Conservation (phyloP, 805 yeast genomes). For the Tanozyma kutaoensis region DNA sequence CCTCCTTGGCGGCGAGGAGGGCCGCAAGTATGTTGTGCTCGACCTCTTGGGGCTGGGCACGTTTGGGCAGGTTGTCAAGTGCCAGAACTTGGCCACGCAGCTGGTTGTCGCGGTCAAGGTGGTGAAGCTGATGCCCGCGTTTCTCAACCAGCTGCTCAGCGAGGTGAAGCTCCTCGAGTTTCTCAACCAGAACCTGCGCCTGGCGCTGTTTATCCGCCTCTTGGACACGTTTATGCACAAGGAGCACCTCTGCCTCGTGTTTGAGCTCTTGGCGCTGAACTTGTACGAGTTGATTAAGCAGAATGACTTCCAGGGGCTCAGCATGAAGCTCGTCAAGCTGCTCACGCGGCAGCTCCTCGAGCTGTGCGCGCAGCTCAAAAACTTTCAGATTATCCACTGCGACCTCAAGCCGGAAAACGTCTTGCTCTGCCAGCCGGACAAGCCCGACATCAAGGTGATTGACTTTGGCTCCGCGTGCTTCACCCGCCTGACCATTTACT, state of each 20-base stretch:
- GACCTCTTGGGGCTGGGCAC: conserved; percentile 95
- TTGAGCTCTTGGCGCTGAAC: conserved; percentile 80
- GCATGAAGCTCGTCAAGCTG: conserved; percentile 62
- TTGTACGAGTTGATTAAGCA: conserved; percentile 84
- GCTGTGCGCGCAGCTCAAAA: conserved; percentile 68
- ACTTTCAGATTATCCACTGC: conserved; percentile 81
- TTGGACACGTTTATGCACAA: conserved; percentile 86
- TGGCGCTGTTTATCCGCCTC: conserved; percentile 64
- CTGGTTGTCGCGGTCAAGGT: conserved; percentile 91
- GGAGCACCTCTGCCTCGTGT: conserved; percentile 85
- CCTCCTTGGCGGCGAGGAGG: conserved; percentile 75
- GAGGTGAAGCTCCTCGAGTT: conserved; percentile 82
- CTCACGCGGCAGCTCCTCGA: conserved; percentile 75
- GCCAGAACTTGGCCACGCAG: conserved; percentile 68
- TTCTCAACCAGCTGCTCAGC: conserved; percentile 78
- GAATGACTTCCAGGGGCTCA: conserved; percentile 85
- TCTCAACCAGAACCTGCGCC: conserved; percentile 52
- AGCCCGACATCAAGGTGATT: conserved; percentile 80
- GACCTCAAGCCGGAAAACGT: conserved; percentile 96
- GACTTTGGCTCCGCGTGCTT: conserved; percentile 96
- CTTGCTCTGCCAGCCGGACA: conserved; percentile 62
- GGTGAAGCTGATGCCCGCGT: conserved; percentile 84
- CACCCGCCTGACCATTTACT: conserved; percentile 76
- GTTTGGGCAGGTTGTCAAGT: conserved; percentile 95
- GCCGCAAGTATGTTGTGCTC: conserved; percentile 74